Evolutionary conservation across 1,139 yeast genomes (phyloP), one percentile per base, ranked within the genome.

Genomic region (Arxiozyma slooffiae): DNA sequence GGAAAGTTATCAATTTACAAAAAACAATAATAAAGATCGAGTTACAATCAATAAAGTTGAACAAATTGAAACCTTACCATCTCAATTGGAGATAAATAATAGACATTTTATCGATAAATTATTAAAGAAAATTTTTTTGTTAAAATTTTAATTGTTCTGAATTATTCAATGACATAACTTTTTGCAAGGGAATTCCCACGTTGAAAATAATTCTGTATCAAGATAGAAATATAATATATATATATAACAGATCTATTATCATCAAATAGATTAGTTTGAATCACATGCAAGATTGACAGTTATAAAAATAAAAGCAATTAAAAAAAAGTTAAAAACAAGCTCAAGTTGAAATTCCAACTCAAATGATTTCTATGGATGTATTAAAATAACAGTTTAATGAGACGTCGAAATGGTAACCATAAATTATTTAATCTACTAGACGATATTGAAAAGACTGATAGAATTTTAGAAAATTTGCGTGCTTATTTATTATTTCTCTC

Each of bases 191-290:
- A 7, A n/a, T 37, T 2, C 20, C 48, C 1, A 38, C n/a, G 11
- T 46, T 11, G 52, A 49, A 14, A 41, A 40, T 6, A 45, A 48
- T n/a, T 46, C 24, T 20, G 18, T 44, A 37, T 47, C 53, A 3
- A 50, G 37, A 26, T 51, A 55, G 30, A 53, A 49, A 42, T 47
- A 47, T 4, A 55, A 50, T n/a, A 23, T 50, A 49, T n/a, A 8
- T 59, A 59, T 42, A 47, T 45, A 23, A 48, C 57, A 5, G 44
- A 53, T 7, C 24, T 59, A 30, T 44, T 59, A 17, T 54, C 61
- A 3, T 50, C 54, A 23, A 42, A 50, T 14, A 50, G 51, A 20
- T 39, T 58, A 23, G 50, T 49, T 5, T 55, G 59, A 59, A 49
- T 57, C 21, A 52, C 52, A 34, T 21, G 47, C 2, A 48, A 44